These are phyloP conservation scores for Lathyrus aphaca DNA, from an alignment of 306 rosid species.

Conservation along the genomic window DNA sequence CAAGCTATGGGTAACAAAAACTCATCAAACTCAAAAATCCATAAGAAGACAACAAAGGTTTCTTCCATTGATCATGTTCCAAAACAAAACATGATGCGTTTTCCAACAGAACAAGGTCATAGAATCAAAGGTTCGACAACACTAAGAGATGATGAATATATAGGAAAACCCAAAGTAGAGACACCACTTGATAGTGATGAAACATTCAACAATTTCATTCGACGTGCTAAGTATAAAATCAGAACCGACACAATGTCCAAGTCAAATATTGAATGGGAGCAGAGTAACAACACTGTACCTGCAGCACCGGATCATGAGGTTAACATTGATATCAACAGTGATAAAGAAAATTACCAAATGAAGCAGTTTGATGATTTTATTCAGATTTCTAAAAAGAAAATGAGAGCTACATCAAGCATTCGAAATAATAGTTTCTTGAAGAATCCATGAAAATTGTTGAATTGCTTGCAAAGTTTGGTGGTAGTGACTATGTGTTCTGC, in stretches of 20 bases:
- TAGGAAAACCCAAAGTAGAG: background rate
- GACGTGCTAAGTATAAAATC: conserved; percentile 27
- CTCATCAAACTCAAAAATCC: conserved; percentile 37
- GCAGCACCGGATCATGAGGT: conserved; percentile 9
- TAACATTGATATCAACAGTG: background rate
- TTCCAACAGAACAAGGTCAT: background rate
- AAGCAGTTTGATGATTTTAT: conserved; percentile 57
- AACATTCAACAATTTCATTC: conserved; percentile 47
- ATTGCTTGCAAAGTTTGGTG: background rate
- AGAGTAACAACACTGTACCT: conserved; percentile 6
- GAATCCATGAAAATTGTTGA: background rate
- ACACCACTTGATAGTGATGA: conserved; percentile 39
- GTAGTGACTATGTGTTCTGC: background rate
- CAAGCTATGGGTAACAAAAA: conserved; percentile 30
- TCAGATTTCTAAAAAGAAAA: conserved; percentile 42
- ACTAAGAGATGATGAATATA: conserved; percentile 17
- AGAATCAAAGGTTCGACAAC: background rate
- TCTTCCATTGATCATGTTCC: conserved; percentile 24
- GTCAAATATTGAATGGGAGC: conserved; percentile 35
- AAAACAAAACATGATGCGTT: background rate
- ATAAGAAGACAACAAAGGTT: background rate
- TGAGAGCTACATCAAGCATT: conserved; percentile 42
- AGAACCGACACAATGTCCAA: conserved; percentile 29
- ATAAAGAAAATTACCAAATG: conserved; percentile 23
- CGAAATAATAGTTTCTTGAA: conserved; percentile 41